Evolutionary conservation across 139 green algal species (phyloP).

Genomic region (Marvania coccoides): DNA sequence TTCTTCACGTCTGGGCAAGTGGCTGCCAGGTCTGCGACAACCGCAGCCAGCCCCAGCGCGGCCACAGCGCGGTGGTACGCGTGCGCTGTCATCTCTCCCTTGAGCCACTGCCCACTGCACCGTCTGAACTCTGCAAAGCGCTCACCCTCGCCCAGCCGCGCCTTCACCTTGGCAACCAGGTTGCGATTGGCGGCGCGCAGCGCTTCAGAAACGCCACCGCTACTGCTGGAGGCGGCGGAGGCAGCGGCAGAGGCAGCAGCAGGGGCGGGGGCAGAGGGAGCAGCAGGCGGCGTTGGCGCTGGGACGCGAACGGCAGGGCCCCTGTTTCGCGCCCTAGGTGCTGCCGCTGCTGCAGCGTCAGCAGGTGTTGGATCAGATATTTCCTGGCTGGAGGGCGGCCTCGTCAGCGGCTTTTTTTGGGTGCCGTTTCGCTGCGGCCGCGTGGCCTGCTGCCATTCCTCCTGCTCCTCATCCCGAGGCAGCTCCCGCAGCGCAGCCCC

Average conservation of each 20-base stretch:
- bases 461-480: neutral
- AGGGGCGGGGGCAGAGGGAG: neutral
- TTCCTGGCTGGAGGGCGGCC: conserved; percentile 9
- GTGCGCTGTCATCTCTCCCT: conserved; percentile 16
- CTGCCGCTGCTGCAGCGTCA: no score
- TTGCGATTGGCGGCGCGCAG: conserved; percentile 54
- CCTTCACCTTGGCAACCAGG: conserved; percentile 56
- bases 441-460: neutral
- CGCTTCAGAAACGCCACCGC: conserved; percentile 39
- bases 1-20: conserved; percentile 48
- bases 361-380: no score
- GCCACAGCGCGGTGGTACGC: conserved; percentile 39
- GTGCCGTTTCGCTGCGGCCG: no score
- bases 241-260: neutral
- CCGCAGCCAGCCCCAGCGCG: conserved; percentile 38
- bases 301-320: neutral
- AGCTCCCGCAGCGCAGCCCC: no score
- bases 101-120: conserved; percentile 31
- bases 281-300: neutral
- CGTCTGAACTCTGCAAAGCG: conserved; percentile 47
- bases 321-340: neutral
- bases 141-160: conserved; percentile 27
- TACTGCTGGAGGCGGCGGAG: neutral
- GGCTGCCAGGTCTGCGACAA: conserved; percentile 58
- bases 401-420: no score